phyloP scores from a whole-genome alignment of 768 basidiomycete species.

The Trametes sanguinea region DNA sequence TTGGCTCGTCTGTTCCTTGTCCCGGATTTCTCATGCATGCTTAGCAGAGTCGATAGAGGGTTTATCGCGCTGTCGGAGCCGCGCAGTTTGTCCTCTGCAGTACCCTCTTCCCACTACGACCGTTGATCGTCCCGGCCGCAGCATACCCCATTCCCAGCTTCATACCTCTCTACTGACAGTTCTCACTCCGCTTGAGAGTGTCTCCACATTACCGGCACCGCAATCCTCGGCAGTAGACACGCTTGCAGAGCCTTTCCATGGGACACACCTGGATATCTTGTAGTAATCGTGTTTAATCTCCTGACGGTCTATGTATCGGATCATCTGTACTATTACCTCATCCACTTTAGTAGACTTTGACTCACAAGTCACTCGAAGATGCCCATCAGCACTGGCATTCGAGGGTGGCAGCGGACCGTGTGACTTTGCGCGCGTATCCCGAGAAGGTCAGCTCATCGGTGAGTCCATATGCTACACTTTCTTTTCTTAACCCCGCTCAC shows the following conservation, averaged over 20 bases:
- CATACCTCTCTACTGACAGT: slow-evolving; percentile 17
- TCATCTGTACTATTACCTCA: slow-evolving; percentile 24
- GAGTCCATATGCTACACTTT: slow-evolving; percentile 18
- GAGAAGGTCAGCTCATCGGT: slow-evolving; percentile 7
- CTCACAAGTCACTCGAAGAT: slow-evolving; percentile 4
- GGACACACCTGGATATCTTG: slow-evolving; percentile 19
- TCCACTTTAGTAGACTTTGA: slow-evolving; percentile 6
- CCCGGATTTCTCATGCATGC: slow-evolving; percentile 8
- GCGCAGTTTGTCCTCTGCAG: background rate
- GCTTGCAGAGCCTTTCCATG: slow-evolving; percentile 12
- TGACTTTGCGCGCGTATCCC: slow-evolving; percentile 14
- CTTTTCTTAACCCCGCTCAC: slow-evolving; percentile 11
- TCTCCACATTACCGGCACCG: slow-evolving; percentile 4
- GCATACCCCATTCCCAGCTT: slow-evolving; percentile 22
- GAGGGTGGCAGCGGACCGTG: slow-evolving; percentile 2
- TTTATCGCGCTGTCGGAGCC: background rate
- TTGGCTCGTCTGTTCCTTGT: background rate
- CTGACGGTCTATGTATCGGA: slow-evolving; percentile 21
- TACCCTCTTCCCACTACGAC: slow-evolving; percentile 15
- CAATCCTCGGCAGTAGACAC: slow-evolving; percentile 8
- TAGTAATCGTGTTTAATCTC: slow-evolving; percentile 24
- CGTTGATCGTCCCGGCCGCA: slow-evolving; percentile 15
- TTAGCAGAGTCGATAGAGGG: background rate
- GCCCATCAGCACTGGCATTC: background rate
- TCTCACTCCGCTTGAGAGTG: slow-evolving; percentile 25